These are phyloP conservation scores for Choiromyces venosus DNA, from an alignment of 495 filamentous ascomycete species.

Conservation along the genomic window DNA sequence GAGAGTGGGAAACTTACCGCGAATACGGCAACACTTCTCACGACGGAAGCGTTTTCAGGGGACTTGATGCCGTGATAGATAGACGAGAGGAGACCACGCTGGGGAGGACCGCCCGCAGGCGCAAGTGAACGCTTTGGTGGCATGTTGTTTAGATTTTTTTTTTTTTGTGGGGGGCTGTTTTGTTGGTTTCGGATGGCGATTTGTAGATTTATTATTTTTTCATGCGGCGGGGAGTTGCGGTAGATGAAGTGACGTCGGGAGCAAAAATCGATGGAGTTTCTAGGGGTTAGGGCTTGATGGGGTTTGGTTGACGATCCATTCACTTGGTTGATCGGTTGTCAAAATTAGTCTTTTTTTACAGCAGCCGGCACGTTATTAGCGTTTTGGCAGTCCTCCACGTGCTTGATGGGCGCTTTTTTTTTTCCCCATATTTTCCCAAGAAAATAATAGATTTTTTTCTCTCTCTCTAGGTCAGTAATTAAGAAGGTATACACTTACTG, in stretches of 20 bases:
- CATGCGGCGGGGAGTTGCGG: background rate
- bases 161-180: conserved; percentile 11
- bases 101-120: conserved; percentile 43
- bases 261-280: background rate
- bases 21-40: conserved; percentile 66
- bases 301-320: no score
- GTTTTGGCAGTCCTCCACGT: background rate
- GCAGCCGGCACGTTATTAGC: no score
- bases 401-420: no score
- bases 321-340: no score
- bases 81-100: conserved; percentile 48
- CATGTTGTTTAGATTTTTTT: conserved; percentile 12
- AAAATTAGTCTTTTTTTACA: background rate
- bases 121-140: conserved; percentile 17
- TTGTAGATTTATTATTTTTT: conserved; percentile 1
- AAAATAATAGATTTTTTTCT: no score
- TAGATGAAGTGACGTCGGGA: background rate
- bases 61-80: conserved; percentile 61
- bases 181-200: conserved; percentile 2
- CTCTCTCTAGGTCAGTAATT: no score
- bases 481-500: no score
- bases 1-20: conserved; percentile 53
- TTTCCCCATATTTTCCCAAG: no score
- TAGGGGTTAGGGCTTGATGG: background rate
- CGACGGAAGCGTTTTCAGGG: conserved; percentile 68